phyloP scores from a whole-genome alignment of 2,329 filamentous ascomycete genomes.

The Thermomyces lanuginosus region DNA sequence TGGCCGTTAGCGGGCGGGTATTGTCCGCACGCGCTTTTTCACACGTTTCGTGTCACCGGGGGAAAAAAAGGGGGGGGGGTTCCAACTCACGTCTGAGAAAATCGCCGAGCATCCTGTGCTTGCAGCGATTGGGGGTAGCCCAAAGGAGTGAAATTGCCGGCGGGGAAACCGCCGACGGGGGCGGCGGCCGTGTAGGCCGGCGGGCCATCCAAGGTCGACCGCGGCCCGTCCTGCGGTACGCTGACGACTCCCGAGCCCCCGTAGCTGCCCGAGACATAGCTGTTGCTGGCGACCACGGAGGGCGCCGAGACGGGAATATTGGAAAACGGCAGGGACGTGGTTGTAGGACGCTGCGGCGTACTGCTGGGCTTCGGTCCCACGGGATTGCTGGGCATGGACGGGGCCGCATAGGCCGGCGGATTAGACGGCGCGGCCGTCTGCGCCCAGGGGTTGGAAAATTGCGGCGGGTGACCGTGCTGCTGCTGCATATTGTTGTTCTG shows the following conservation, averaged over 20 bases:
- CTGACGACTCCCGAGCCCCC: constrained; percentile 51
- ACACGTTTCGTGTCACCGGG: background rate
- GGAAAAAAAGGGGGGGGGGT: background rate
- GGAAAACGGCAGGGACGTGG: constrained; percentile 53
- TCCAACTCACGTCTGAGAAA: constrained; percentile 67
- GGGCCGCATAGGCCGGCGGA: constrained; percentile 43
- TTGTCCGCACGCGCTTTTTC: too few relatives aligned
- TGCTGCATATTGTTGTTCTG: constrained; percentile 49
- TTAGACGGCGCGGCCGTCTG: constrained; percentile 44
- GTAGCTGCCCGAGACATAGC: constrained; percentile 43
- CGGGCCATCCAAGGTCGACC: constrained; percentile 48
- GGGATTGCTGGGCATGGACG: constrained; percentile 43
- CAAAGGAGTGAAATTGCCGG: constrained; percentile 50
- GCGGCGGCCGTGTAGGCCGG: constrained; percentile 52
- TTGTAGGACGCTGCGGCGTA: constrained; percentile 43
- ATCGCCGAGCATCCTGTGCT: constrained; percentile 46
- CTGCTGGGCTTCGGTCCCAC: constrained; percentile 40
- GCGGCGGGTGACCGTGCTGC: constrained; percentile 46
- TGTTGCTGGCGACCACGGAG: constrained; percentile 53
- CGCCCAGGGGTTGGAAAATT: constrained; percentile 84
- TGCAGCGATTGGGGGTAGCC: constrained; percentile 52
- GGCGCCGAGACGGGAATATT: constrained; percentile 57
- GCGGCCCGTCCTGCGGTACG: constrained; percentile 60
- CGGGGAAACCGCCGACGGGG: constrained; percentile 52
- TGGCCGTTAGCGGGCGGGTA: too few relatives aligned